These are phyloP conservation scores for Aphelidium insulamus DNA, from an alignment of 371 early-diverging fungal species.

Conservation along the genomic window DNA sequence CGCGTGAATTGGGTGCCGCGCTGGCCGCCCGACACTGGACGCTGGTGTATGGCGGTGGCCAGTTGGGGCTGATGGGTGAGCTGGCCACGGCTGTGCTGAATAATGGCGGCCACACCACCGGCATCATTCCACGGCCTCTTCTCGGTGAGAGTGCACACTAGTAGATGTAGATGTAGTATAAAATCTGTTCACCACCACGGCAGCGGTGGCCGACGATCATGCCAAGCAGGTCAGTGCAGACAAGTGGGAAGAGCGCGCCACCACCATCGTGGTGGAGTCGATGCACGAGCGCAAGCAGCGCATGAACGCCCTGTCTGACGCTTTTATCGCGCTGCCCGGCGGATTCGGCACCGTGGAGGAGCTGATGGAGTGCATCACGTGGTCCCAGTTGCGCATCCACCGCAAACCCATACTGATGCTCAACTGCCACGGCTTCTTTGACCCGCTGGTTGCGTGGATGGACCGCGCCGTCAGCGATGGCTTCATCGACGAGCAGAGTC, in stretches of 20 bases:
- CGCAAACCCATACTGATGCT: conserved; percentile 8
- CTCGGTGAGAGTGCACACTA: neutral
- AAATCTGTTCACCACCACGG: conserved; percentile 6
- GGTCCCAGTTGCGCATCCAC: conserved; percentile 6
- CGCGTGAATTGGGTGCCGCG: too few species aligned
- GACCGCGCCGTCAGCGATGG: conserved; percentile 3
- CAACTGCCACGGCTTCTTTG: conserved; percentile 10
- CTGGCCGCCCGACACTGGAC: too few species aligned
- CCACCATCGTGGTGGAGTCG: conserved; percentile 7
- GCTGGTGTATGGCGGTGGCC: conserved; percentile 8
- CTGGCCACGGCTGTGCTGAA: conserved; percentile 5
- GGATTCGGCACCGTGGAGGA: conserved; percentile 14
- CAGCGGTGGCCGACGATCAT: conserved; percentile 1
- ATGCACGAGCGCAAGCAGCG: conserved; percentile 13
- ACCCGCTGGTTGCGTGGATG: conserved; percentile 7
- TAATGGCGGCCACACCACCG: neutral
- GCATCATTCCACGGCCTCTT: neutral
- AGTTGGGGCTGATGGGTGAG: conserved; percentile 9
- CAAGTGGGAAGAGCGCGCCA: too few species aligned
- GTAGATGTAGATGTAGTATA: neutral
- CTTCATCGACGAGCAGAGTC: too few species aligned
- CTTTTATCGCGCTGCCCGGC: conserved; percentile 16
- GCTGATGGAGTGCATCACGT: conserved; percentile 7
- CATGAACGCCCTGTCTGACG: conserved; percentile 8
- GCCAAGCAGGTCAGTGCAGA: conserved; percentile 7